phyloP scores from a whole-genome alignment of 1,284 basidiomycete genomes.

The Cryptococcus sp. region DNA sequence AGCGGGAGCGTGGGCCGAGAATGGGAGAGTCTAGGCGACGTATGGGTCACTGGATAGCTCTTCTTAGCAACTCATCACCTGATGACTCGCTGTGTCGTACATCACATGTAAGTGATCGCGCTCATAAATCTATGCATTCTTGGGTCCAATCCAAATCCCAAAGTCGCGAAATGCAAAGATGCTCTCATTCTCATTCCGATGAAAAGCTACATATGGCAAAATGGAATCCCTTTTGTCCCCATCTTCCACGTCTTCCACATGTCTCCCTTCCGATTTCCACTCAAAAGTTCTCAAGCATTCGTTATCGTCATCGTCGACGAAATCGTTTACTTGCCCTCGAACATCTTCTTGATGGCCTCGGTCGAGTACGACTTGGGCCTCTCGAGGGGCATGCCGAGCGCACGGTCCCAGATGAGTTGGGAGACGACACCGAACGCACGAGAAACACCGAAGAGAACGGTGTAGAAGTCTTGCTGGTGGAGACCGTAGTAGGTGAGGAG shows the following conservation, averaged over 20 bases:
- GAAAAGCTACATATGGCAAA: too few species aligned
- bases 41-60: conserved; percentile 15
- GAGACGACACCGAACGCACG: conserved; percentile 87
- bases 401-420: conserved; percentile 93
- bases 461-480: conserved; percentile 90
- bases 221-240: too few species aligned
- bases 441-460: conserved; percentile 94
- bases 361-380: conserved; percentile 57
- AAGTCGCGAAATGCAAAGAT: not conserved
- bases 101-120: too few species aligned
- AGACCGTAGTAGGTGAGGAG: conserved; percentile 78
- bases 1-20: conserved; percentile 26
- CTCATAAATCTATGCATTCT: too few species aligned
- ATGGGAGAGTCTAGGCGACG: conserved; percentile 43
- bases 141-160: too few species aligned
- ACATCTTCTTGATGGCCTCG: conserved; percentile 54
- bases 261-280: not conserved
- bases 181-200: too few species aligned
- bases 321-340: conserved; percentile 43
- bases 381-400: conserved; percentile 67
- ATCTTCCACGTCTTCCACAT: not conserved
- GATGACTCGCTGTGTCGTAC: too few species aligned
- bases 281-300: not conserved
- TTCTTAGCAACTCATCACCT: too few species aligned
- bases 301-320: not conserved